These are phyloP conservation scores for Chionographis japonica DNA, from an alignment of 106 monocot species.

Conservation along the genomic window DNA sequence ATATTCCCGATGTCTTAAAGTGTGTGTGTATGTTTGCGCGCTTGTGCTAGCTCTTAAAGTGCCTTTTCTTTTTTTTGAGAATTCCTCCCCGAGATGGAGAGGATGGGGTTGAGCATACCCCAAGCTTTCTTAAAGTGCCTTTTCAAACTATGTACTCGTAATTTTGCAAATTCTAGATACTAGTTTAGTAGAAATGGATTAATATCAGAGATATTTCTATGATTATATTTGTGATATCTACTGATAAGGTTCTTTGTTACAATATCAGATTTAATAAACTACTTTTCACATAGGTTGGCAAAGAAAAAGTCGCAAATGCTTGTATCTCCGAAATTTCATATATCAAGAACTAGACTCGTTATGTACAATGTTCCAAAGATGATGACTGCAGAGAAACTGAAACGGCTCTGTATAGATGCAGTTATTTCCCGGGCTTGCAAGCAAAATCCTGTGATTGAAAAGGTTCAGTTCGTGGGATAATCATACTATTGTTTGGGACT, in stretches of 20 bases:
- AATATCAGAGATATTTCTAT: neutral
- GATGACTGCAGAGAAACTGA: constrained; percentile 71
- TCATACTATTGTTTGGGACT: neutral
- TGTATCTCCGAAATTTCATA: constrained; percentile 80
- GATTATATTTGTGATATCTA: neutral
- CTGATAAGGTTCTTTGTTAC: neutral
- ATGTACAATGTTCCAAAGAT: constrained; percentile 94
- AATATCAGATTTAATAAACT: neutral
- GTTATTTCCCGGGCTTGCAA: constrained; percentile 84
- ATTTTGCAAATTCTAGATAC: neutral
- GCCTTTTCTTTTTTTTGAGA: too few species aligned
- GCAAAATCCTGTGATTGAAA: constrained; percentile 77
- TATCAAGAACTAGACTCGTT: constrained; percentile 84
- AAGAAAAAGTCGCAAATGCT: constrained; percentile 72
- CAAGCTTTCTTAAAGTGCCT: neutral
- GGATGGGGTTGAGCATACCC: too few species aligned
- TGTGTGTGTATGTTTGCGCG: too few species aligned
- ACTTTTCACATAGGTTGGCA: constrained; percentile 39
- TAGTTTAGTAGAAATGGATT: neutral
- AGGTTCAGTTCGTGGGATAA: constrained; percentile 35
- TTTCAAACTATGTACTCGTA: too few species aligned
- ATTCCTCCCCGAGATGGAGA: too few species aligned
- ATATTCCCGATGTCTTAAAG: too few species aligned
- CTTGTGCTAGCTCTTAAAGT: too few species aligned
- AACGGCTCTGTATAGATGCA: constrained; percentile 70